Conservation (phyloP, 495 filamentous ascomycete genomes). For the Xylaria flabelliformis region DNA sequence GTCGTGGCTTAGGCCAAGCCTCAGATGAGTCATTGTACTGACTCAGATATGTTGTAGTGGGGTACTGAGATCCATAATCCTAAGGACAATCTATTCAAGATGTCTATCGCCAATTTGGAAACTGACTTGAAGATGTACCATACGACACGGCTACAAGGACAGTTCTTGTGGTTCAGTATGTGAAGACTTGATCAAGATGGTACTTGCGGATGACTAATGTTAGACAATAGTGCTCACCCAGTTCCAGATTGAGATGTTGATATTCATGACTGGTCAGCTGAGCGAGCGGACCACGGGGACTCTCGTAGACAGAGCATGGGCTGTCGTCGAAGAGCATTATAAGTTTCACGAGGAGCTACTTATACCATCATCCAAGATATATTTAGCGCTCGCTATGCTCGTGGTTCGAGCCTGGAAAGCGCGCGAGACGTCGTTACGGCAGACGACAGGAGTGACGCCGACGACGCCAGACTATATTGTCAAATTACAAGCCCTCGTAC, state of each 20-base stretch:
- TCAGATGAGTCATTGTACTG: not conserved
- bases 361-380: conserved; percentile 48
- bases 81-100: conserved; percentile 56
- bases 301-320: conserved; percentile 61
- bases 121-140: conserved; percentile 51
- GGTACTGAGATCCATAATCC: conserved; percentile 43
- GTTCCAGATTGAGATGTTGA: conserved; percentile 60
- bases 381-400: conserved; percentile 50
- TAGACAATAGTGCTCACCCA: conserved; percentile 42
- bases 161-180: conserved; percentile 58
- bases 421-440: conserved; percentile 44
- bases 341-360: conserved; percentile 53
- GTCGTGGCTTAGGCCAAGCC: not conserved
- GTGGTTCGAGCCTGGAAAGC: conserved; percentile 55
- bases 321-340: conserved; percentile 48
- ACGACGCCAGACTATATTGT: conserved; percentile 45
- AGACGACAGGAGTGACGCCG: conserved; percentile 34
- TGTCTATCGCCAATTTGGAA: conserved; percentile 51
- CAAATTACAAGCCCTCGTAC: conserved; percentile 41
- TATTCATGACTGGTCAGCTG: conserved; percentile 60
- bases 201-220: conserved; percentile 23
- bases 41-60: conserved; percentile 30
- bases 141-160: conserved; percentile 45
- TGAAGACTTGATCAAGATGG: not conserved
- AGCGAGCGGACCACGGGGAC: conserved; percentile 54